Evolutionary conservation across 768 basidiomycete species (phyloP), one percentile per base, ranked within the genome.

Genomic region (Myochromella boudieri): DNA sequence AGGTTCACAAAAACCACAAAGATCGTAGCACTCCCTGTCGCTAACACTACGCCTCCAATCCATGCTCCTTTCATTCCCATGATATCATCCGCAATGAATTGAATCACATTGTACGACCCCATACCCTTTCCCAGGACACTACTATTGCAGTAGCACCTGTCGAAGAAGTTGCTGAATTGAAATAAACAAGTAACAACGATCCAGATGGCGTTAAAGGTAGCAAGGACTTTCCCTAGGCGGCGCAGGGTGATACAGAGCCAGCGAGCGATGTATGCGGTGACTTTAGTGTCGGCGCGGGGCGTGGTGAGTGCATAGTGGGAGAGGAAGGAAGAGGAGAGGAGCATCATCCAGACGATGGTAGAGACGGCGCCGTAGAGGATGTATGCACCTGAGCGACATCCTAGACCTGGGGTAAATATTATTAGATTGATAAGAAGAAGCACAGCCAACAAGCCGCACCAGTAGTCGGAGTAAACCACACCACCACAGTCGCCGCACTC

Each of bases 81-180:
- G 6, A 68, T 18, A 32, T 70, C 70, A 4, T 37, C 44, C 1
- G 5, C 0, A 3, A 40, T 34, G 2, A 57, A 34, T 1, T 26
- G 14, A 4, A 74, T 60, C 12, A 74, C 60, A 10, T 60, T 37
- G 39, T 62, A 74, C 2, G 69, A 68, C 0, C 22, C 27, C 1
- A 28, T 2, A 1, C 65, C 59, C 4, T 55, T 49, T 8, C 64
- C 60, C 8, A 70, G 49, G 12, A 64, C 62, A 45, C 60, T 64
- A 52, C 65, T 62, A 38, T 70, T 66, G 52, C 68, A 71, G 25
- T 66, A 71, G 37, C 68, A 71, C 8, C 62, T 54, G 36, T 68
- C 58, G 14, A 60, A 67, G 39, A 68, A 62, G 7, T 55, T 64
- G 25, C 58, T 58, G 42, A 69, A 66, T 42, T 69, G 67, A 37